Base-by-base conservation (phyloP, 495 filamentous ascomycete species). In the Aspergillus ellipticus region DNA sequence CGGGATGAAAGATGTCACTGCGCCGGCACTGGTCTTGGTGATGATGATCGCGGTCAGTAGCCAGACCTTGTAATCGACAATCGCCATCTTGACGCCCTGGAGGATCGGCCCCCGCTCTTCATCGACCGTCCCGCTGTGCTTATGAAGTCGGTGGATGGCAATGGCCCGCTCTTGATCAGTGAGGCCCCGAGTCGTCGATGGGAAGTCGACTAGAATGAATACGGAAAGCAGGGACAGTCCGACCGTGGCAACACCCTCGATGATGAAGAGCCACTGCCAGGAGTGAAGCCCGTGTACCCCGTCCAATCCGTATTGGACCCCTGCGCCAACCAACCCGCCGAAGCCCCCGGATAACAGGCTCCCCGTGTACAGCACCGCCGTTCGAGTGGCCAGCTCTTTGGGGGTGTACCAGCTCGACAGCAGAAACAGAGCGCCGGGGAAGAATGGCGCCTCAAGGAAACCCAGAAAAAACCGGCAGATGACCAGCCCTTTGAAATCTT, bases 191-290 rank as follows among this genome's bases (percentile, higher is more conserved):
- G 88, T 92, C 39, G 88, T 92, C 16, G 84, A 75, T n/a, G 89
- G 89, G 59, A 89, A 89, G 65, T 94, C 85, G 10, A 89, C 89
- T 11, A 94, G 69, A 28, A 90, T 70, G 58, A 85, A 86, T 55
- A 79, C 79, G 22, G 82, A 76, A 19, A 65, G 61, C 13, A 77
- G 60, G 19, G 80, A 6, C 41, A 47, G 2, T 6, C 39, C 42
- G 21, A 19, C 13, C 21, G 24, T 55, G 21, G 48, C 20, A 2
- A 39, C 20, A 0, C 53, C 53, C 29, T 55, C 42, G 26, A 55
- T 26, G 15, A 55, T 55, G 13, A 47, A 55, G 2, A 55, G 29
- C 42, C 42, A 48, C 13, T 42, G n/a, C 53, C 53, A 55, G 11
- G 63, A 60, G 21, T 42, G 35, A 9, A 69, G 41, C 2, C 70